These are phyloP conservation scores for Silene coronaria DNA, from an alignment of 179 eudicot genomes.

Conservation along the genomic window DNA sequence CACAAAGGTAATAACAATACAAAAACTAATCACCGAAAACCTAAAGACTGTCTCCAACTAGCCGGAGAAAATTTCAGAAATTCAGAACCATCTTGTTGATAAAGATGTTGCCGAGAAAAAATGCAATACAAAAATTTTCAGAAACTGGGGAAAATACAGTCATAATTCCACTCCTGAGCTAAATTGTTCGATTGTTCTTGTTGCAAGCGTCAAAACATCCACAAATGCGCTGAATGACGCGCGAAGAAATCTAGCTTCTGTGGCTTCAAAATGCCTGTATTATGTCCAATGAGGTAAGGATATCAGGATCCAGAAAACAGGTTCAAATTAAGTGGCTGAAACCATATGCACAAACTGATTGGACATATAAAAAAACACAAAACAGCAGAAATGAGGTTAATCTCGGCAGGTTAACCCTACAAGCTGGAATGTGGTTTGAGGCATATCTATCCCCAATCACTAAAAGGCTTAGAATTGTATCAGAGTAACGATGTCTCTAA, in stretches of 20 bases:
- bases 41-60: neutral
- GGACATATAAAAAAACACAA: neutral
- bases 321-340: neutral
- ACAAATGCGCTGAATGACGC: constrained; percentile 78
- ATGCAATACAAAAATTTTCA: neutral
- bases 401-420: too few species aligned
- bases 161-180: constrained; percentile 34
- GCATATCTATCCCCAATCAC: too few species aligned
- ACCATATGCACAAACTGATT: neutral
- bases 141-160: neutral
- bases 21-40: neutral
- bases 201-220: constrained; percentile 72
- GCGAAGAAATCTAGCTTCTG: constrained; percentile 91
- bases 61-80: neutral
- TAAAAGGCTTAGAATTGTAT: too few species aligned
- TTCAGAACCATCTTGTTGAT: neutral
- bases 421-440: too few species aligned
- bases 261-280: constrained; percentile 80
- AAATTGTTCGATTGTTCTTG: constrained; percentile 76
- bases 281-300: constrained; percentile 4
- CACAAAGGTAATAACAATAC: neutral
- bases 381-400: too few species aligned
- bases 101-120: neutral
- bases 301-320: neutral
- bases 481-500: too few species aligned